phyloP scores from a whole-genome alignment of 2,329 filamentous ascomycete species.

The Penicillium sp. region DNA sequence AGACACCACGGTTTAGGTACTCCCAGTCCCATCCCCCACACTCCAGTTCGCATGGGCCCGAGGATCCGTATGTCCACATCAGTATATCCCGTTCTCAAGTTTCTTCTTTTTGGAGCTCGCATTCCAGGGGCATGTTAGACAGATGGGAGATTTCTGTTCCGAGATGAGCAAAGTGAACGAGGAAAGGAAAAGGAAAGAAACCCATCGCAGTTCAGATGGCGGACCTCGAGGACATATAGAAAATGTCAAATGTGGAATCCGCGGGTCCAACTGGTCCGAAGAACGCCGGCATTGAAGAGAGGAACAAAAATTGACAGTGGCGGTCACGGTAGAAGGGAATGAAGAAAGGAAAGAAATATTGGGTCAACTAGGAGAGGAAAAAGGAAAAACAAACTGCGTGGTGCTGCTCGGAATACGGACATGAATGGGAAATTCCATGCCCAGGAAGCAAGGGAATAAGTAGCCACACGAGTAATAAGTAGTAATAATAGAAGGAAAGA shows the following conservation, averaged over 20 bases:
- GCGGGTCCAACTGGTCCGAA: background rate
- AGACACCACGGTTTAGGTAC: background rate
- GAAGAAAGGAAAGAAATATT: background rate
- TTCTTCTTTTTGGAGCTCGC: background rate
- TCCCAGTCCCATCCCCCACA: no score
- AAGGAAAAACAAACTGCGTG: slow-evolving; percentile 5
- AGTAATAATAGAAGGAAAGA: slow-evolving; percentile 32
- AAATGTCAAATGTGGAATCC: background rate
- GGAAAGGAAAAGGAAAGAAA: slow-evolving; percentile 4
- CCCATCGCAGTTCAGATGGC: no score
- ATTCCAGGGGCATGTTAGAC: no score
- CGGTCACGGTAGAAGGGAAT: background rate
- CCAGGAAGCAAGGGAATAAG: slow-evolving; percentile 23
- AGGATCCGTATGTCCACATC: no score
- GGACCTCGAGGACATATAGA: background rate
- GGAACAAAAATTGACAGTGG: background rate
- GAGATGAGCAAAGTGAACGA: slow-evolving; percentile 1
- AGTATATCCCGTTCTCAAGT: background rate
- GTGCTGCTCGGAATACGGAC: slow-evolving; percentile 3
- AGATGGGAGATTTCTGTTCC: slow-evolving; percentile 3
- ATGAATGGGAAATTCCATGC: slow-evolving; percentile 9
- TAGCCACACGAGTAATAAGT: slow-evolving; percentile 27
- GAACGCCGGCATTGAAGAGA: background rate
- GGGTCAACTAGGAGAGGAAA: slow-evolving; percentile 8
- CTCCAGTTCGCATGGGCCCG: no score